A percentile compares a stretch with the other conserved stretches of the same genome.
Evolutionary conservation across 2,329 filamentous ascomycete species (phyloP).

Genomic region (Harringtonia aguacate): DNA sequence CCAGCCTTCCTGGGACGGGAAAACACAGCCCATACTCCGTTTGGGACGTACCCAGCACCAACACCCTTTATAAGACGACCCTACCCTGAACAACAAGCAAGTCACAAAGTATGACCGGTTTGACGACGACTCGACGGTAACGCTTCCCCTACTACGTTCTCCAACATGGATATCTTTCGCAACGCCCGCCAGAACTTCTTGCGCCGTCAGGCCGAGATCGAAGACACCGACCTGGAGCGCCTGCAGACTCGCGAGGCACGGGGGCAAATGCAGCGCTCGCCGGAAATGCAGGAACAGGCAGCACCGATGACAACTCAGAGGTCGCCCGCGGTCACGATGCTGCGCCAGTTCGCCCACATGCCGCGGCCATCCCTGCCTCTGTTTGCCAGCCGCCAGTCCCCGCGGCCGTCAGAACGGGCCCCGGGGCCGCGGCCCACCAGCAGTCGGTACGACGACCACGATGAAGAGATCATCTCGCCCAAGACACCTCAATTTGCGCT

Average conservation of each 20-base stretch:
- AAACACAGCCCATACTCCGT: too few relatives aligned
- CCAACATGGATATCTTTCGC: background rate
- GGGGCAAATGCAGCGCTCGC: background rate
- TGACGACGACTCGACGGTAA: too few relatives aligned
- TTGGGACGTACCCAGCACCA: too few relatives aligned
- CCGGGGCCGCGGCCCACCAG: conserved; percentile 15
- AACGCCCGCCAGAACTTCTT: conserved; percentile 11
- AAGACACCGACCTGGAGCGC: conserved; percentile 15
- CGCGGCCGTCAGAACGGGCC: background rate
- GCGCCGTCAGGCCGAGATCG: conserved; percentile 9
- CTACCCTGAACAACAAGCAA: too few relatives aligned
- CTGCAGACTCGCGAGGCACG: conserved; percentile 7
- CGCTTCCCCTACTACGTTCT: too few relatives aligned
- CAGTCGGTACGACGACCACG: conserved; percentile 7
- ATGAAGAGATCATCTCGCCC: conserved; percentile 21
- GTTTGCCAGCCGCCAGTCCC: conserved; percentile 14
- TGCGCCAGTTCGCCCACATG: conserved; percentile 16
- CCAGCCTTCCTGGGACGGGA: too few relatives aligned
- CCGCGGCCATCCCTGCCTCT: conserved; percentile 18
- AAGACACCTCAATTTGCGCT: conserved; percentile 35
- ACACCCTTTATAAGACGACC: too few relatives aligned
- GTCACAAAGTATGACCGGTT: too few relatives aligned
- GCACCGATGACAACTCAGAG: background rate
- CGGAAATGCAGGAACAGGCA: conserved; percentile 18
- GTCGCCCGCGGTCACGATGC: conserved; percentile 10